These are phyloP conservation scores for Lyophyllum decastes DNA, from an alignment of 768 basidiomycete genomes.

Conservation along the genomic window DNA sequence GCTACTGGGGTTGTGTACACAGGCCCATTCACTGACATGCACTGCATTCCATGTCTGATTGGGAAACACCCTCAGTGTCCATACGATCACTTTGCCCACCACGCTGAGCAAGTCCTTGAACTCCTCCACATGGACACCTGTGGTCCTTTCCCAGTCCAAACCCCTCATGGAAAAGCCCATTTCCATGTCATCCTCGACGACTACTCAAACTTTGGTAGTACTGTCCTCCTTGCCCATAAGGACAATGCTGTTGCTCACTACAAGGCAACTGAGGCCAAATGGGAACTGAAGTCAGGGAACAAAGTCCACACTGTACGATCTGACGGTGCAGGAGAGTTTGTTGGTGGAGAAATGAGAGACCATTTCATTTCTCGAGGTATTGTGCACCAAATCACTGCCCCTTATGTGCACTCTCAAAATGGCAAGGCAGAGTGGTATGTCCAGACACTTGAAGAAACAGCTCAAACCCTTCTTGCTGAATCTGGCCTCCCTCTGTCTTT, in stretches of 20 bases:
- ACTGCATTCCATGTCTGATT: too few species aligned
- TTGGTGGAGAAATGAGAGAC: not conserved
- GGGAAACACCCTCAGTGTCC: too few species aligned
- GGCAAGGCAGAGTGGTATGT: conserved; percentile 6
- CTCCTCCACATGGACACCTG: too few species aligned
- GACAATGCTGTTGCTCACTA: conserved; percentile 9
- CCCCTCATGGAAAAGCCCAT: conserved; percentile 3
- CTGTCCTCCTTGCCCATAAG: conserved; percentile 3
- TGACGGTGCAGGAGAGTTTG: not conserved
- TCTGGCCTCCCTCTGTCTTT: conserved; percentile 20
- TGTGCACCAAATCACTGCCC: conserved; percentile 18
- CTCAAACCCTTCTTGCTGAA: too few species aligned
- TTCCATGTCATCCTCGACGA: conserved; percentile 21
- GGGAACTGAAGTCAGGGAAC: conserved; percentile 5
- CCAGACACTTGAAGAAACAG: not conserved
- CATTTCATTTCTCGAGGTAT: conserved; percentile 18
- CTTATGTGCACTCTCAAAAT: conserved; percentile 14
- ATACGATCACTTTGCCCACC: too few species aligned
- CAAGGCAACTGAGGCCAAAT: not conserved
- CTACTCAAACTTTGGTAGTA: conserved; percentile 16
- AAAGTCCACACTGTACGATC: not conserved
- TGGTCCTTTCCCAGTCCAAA: too few species aligned
- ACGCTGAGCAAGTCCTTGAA: too few species aligned
- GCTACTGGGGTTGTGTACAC: too few species aligned
- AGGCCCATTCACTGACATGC: too few species aligned